Base-by-base conservation (phyloP, 106 monocot species). In the Allium cepa region DNA sequence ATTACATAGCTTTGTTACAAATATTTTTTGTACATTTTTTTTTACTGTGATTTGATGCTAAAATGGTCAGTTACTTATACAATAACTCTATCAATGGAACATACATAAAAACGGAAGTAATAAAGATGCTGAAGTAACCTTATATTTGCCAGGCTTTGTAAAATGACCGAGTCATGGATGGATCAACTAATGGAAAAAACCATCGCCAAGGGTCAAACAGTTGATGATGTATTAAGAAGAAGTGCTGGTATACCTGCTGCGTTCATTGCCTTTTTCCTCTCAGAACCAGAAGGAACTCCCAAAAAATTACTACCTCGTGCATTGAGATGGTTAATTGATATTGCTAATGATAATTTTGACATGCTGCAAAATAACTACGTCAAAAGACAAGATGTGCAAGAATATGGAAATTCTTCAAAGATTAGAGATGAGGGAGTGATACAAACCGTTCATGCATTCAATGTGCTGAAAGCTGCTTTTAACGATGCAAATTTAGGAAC, bases 231-330 rank as follows among this genome's bases (percentile, higher is more conserved):
- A 62, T 72, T 99, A 56, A 80, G 99, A 68, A 84, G 99, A 59
- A 99, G 99, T 83, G 99, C 99, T 17, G 99, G 99, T 60, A 99
- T 99, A 62, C 99, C 99, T 71, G 99, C 99, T 57, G 90, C 99
- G 26, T 99, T 87, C 67, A 90, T 93, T 69, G 93, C 99, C 26
- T 70, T 99, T 62, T 99, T 99, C 61, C 82, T 99, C 56, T 82
- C 99, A 59, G 99, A 99, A 51, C 99, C 99, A 50, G 93, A 93
- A 72, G 93, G 93, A 77, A 79, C 85, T 60, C 99, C 99, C 62
- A 99, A 99, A 70, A 90, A 90, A 49, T 79, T 93, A 56, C 88
- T 99, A 63, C 93, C 99, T 53, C 72, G 66, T 11, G 89, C 93
- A 63, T 78, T 99, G 60, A 63, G 73, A 57, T 87, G 89, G 87